These are phyloP conservation scores for Pholiota conissans DNA, from an alignment of 768 basidiomycete species.

Conservation along the genomic window DNA sequence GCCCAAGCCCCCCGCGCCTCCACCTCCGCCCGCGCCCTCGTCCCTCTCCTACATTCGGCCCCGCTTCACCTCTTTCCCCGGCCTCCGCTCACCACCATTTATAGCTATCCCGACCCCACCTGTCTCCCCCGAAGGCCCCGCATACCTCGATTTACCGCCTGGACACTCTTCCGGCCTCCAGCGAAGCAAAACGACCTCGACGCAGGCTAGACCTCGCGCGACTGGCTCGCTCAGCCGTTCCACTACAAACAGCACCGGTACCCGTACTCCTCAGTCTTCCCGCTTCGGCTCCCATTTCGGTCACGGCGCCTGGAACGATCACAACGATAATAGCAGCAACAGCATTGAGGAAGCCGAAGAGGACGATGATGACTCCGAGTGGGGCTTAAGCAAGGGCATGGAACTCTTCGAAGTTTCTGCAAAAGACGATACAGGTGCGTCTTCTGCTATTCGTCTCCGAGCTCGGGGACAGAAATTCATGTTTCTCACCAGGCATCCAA, in stretches of 20 bases:
- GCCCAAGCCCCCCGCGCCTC: constrained; percentile 65
- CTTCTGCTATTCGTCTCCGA: constrained; percentile 13
- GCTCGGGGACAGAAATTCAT: constrained; percentile 1
- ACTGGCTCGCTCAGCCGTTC: constrained; percentile 48
- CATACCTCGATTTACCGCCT: constrained; percentile 62
- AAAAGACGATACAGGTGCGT: constrained; percentile 81
- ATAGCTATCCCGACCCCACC: constrained; percentile 41
- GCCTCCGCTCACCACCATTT: constrained; percentile 60
- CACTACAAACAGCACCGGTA: constrained; percentile 46
- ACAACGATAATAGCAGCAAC: constrained; percentile 61
- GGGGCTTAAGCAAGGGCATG: constrained; percentile 82
- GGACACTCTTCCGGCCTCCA: constrained; percentile 51
- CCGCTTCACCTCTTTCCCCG: constrained; percentile 72
- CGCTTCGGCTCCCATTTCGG: constrained; percentile 61
- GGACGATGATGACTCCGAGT: constrained; percentile 63
- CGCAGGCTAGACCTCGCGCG: constrained; percentile 44
- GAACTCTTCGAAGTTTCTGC: constrained; percentile 90
- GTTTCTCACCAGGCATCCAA: constrained; percentile 63
- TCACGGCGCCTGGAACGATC: constrained; percentile 55
- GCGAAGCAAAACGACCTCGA: constrained; percentile 48
- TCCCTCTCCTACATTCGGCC: constrained; percentile 78
- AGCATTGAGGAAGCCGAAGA: constrained; percentile 70
- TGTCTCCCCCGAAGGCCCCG: constrained; percentile 56
- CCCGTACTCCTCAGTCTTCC: constrained; percentile 52
- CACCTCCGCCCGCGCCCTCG: constrained; percentile 59